Percentiles rank a stretch among this genome's conserved stretches.
phyloP scores from a whole-genome alignment of 805 yeast species.

The Sugiyamaella smithiae region DNA sequence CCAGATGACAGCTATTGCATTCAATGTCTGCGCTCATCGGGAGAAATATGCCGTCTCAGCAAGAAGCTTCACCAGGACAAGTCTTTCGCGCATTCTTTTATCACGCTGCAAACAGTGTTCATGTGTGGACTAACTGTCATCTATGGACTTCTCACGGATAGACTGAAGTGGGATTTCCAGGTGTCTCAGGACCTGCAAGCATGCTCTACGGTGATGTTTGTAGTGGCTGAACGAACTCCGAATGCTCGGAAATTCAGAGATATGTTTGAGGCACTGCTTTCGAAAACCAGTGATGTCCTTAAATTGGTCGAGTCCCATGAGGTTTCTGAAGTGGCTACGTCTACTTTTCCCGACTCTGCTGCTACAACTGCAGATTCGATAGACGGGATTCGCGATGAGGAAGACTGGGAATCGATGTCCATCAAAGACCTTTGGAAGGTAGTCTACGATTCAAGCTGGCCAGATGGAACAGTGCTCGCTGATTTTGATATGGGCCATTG shows the following conservation, averaged over 20 bases:
- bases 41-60: slow-evolving; percentile 9
- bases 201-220: slow-evolving; percentile 15
- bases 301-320: too few species aligned
- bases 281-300: neutral
- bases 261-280: slow-evolving; percentile 11
- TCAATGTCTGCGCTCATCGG: slow-evolving; percentile 9
- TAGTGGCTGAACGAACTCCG: slow-evolving; percentile 10
- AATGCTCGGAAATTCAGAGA: slow-evolving; percentile 9
- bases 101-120: slow-evolving; percentile 13
- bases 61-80: slow-evolving; percentile 12
- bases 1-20: neutral
- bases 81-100: slow-evolving; percentile 11
- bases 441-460: slow-evolving; percentile 8
- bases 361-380: too few species aligned
- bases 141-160: slow-evolving; percentile 12
- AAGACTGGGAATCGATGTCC: neutral
- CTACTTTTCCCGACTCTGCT: too few species aligned
- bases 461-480: slow-evolving; percentile 1
- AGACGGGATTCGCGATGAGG: neutral
- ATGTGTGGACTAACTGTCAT: slow-evolving; percentile 13
- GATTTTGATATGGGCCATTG: slow-evolving; percentile 4
- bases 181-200: slow-evolving; percentile 11
- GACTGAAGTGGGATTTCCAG: slow-evolving; percentile 6
- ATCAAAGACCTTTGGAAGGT: slow-evolving; percentile 3
- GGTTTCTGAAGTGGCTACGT: too few species aligned